Conservation (phyloP, 495 filamentous ascomycete genomes). For the Xylaria longipes region DNA sequence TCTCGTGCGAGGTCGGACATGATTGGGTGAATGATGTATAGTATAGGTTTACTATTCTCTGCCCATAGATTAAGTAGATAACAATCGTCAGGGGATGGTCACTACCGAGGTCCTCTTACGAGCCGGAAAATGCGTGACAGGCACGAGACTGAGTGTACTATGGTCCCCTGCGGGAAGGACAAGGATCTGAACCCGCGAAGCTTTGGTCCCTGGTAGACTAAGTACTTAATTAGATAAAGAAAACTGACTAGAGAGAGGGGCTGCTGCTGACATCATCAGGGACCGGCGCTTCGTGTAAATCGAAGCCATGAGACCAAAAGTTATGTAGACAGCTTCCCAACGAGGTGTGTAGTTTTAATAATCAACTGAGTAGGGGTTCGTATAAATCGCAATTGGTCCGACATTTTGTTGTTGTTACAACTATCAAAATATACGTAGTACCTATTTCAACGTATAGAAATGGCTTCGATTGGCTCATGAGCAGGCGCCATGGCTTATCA, state of each 20-base stretch:
- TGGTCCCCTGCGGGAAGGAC: neutral
- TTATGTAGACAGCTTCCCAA: neutral
- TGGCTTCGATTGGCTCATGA: neutral
- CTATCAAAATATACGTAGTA: too few species aligned
- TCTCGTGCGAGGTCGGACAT: neutral
- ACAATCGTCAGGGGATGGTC: neutral
- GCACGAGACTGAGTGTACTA: neutral
- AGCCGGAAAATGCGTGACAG: neutral
- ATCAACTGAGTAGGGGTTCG: neutral
- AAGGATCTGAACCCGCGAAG: neutral
- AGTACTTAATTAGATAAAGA: neutral
- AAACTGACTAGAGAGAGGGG: neutral
- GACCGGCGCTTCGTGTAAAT: neutral
- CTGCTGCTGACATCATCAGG: neutral
- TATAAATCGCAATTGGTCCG: neutral
- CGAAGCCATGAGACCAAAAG: neutral
- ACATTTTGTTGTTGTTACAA: neutral
- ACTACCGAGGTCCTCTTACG: neutral
- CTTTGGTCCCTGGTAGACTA: neutral
- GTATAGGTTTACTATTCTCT: neutral
- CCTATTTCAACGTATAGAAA: too few species aligned
- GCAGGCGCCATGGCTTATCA: neutral
- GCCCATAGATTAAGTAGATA: neutral
- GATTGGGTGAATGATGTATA: neutral
- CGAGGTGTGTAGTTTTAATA: neutral